These are phyloP conservation scores for Mycena filopes DNA, from an alignment of 768 basidiomycete species.

Conservation along the genomic window DNA sequence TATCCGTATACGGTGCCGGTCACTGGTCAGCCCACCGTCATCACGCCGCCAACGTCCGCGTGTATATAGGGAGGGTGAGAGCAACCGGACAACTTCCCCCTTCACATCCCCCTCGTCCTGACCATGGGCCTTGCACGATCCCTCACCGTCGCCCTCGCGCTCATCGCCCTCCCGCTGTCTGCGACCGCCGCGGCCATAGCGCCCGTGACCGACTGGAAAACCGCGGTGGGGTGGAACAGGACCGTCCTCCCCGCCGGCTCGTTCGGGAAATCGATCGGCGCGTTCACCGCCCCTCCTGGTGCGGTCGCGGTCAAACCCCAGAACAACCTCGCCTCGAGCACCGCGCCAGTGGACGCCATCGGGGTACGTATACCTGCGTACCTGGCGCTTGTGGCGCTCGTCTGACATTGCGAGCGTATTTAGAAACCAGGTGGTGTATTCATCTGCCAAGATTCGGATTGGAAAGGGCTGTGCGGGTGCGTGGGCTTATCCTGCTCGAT, in stretches of 20 bases:
- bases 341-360: background rate
- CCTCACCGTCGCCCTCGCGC: background rate
- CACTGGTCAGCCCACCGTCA: background rate
- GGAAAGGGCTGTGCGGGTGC: conserved; percentile 31
- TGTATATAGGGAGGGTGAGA: conserved; percentile 10
- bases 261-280: conserved; percentile 21
- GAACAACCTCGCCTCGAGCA: background rate
- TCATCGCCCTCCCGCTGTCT: conserved; percentile 11
- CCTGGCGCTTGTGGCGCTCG: too few relatives aligned
- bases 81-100: too few relatives aligned
- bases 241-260: conserved; percentile 20
- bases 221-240: conserved; percentile 26
- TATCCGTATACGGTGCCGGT: conserved; percentile 7
- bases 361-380: conserved; percentile 25
- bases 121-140: conserved; percentile 14
- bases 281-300: conserved; percentile 25
- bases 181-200: conserved; percentile 1
- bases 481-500: background rate
- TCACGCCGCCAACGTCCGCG: background rate
- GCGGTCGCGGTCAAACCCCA: background rate
- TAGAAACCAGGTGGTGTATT: conserved; percentile 33
- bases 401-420: too few relatives aligned
- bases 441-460: conserved; percentile 24
- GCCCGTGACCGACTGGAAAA: conserved; percentile 21
- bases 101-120: too few relatives aligned